Evolutionary conservation across 2,329 filamentous ascomycete species (phyloP).

Genomic region (Ascocoryne sarcoides): DNA sequence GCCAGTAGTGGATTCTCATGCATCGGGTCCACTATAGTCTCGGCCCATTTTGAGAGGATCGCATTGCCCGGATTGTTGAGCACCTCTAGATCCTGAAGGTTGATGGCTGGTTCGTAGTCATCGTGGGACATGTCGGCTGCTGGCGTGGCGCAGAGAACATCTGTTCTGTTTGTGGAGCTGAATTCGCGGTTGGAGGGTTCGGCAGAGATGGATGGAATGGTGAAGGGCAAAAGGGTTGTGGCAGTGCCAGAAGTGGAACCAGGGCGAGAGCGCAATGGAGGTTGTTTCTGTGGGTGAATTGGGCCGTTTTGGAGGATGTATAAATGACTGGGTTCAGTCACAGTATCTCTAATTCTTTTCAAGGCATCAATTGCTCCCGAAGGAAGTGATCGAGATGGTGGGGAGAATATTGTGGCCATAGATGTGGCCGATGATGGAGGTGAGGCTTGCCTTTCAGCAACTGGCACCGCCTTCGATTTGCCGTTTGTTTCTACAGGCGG

Average conservation of each 20-base stretch:
- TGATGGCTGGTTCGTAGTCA: not conserved
- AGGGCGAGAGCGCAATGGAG: not conserved
- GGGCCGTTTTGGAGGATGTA: conserved; percentile 2
- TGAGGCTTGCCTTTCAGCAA: no score
- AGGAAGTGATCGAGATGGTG: no score
- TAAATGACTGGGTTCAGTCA: not conserved
- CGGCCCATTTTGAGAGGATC: not conserved
- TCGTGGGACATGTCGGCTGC: not conserved
- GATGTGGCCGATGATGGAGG: no score
- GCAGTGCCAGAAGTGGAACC: not conserved
- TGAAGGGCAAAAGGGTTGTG: not conserved
- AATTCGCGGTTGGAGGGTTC: not conserved
- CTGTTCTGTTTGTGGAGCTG: not conserved
- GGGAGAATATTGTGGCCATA: no score
- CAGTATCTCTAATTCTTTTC: not conserved
- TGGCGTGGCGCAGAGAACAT: not conserved
- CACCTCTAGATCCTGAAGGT: not conserved
- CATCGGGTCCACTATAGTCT: not conserved
- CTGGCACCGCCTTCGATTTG: not conserved
- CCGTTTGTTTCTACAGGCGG: not conserved
- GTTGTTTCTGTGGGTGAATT: not conserved
- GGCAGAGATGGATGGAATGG: not conserved
- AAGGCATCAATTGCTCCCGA: no score
- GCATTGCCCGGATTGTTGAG: no score
- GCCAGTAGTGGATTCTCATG: no score